Evolutionary conservation across 805 yeast species (phyloP).

Genomic region (Candida oleophila): DNA sequence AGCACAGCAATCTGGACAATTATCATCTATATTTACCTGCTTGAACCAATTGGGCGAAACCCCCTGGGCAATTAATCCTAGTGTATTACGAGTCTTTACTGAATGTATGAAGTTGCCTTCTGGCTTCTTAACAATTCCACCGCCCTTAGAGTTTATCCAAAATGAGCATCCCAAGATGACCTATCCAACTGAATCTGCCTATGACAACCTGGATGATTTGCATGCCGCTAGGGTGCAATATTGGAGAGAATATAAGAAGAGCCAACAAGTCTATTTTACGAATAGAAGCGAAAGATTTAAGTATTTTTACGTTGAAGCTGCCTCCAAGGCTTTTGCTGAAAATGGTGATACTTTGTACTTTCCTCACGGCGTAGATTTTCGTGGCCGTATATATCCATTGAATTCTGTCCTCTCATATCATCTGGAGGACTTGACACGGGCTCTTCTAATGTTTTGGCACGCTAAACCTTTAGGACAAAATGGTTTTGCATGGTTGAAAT

Average conservation of each 20-base stretch:
- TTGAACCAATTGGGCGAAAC: conserved; percentile 27
- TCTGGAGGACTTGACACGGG: conserved; percentile 33
- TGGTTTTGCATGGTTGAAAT: conserved; percentile 39
- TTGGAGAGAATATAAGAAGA: background rate
- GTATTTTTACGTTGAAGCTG: conserved; percentile 15
- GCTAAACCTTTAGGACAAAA: conserved; percentile 31
- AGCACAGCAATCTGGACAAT: conserved; percentile 32
- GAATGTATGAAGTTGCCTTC: conserved; percentile 14
- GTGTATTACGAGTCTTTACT: conserved; percentile 21
- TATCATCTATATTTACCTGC: conserved; percentile 26
- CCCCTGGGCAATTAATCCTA: conserved; percentile 37
- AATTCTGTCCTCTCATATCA: conserved; percentile 34
- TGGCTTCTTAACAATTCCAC: conserved; percentile 29
- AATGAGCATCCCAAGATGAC: background rate
- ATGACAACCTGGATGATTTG: too few relatives aligned
- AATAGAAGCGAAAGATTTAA: conserved; percentile 16
- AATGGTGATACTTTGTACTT: conserved; percentile 37
- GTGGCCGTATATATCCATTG: conserved; percentile 43
- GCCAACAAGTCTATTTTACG: background rate
- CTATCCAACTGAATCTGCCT: too few relatives aligned
- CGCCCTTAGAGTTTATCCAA: conserved; percentile 3
- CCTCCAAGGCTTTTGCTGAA: conserved; percentile 25
- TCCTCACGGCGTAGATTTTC: conserved; percentile 39
- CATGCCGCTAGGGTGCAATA: background rate
- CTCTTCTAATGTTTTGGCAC: conserved; percentile 38